Conservation (phyloP, 176 grass and related monocot genomes). For the Cocos nucifera region DNA sequence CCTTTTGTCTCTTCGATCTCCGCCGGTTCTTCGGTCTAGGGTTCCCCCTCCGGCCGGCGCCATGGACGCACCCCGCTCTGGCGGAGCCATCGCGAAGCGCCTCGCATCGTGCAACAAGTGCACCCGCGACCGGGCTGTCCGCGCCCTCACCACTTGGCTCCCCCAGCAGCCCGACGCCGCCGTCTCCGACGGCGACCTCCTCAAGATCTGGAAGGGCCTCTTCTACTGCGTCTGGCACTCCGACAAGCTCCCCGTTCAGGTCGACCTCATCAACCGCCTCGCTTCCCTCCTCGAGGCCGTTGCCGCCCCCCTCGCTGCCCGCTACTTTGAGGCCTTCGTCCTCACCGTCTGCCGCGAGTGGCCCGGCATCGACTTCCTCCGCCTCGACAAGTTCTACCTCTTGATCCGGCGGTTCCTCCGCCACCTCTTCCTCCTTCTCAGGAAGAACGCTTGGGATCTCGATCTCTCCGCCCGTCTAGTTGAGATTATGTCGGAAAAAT, state of each 20-base stretch:
- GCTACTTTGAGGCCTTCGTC: constrained; percentile 56
- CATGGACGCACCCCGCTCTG: constrained; percentile 23
- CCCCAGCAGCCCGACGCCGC: constrained; percentile 14
- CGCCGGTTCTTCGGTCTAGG: too few relatives aligned
- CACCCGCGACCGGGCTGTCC: constrained; percentile 40
- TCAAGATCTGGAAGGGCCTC: constrained; percentile 96
- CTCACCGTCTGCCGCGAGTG: constrained; percentile 84
- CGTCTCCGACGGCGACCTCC: constrained; percentile 41
- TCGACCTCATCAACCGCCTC: constrained; percentile 54
- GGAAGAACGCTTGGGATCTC: constrained; percentile 35
- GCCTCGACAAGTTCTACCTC: constrained; percentile 96
- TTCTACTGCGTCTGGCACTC: constrained; percentile 99
- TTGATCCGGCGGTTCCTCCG: constrained; percentile 63
- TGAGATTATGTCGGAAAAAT: constrained; percentile 35
- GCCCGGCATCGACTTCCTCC: constrained; percentile 72
- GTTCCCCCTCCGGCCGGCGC: background rate
- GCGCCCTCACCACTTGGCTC: constrained; percentile 41
- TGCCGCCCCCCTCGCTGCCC: constrained; percentile 19
- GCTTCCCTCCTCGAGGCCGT: constrained; percentile 45
- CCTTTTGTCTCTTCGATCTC: too few relatives aligned
- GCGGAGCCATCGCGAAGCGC: constrained; percentile 49
- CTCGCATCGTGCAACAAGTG: constrained; percentile 53
- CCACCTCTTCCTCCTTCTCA: constrained; percentile 61
- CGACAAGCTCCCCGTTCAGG: constrained; percentile 65
- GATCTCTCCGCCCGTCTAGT: constrained; percentile 25